Evolutionary conservation across 1,284 basidiomycete species (phyloP), one percentile per base, ranked within the genome.

Genomic region (Mycena citricolor): DNA sequence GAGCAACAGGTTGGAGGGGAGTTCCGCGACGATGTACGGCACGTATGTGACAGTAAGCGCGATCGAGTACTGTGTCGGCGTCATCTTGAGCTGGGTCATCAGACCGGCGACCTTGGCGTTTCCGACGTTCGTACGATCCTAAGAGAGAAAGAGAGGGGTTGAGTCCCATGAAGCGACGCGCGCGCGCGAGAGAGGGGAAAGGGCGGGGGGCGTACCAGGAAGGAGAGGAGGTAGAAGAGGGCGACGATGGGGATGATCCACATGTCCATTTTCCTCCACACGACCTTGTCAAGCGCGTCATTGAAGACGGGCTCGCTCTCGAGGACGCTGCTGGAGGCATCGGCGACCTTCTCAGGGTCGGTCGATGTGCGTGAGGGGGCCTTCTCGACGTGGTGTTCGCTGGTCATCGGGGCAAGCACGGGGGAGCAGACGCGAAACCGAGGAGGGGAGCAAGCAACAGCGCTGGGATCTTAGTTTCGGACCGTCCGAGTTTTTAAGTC

Each of bases 1-100:
- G 29, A 79, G 64, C 22, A 81, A 44, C 24, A 83, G 58, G 50
- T 81, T 83, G n/a, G 73, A 76, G 2, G 81, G 81, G n/a, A 84
- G 57, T 51, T 83, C 80, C 14, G 73, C 70, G 14, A 65, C 56
- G 30, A 80, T 76, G 52, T 83, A 84, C 1, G 79, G 77, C 59
- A 69, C 60, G 48, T 67, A 71, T 8, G 67, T 67, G 25, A 71
- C 54, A 2, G 69, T 72, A 25, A 74, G 54, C 10, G 60, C 64
- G 12, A 70, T 58, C 14, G 63, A 61, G 43, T 73, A 75, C 34
- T 54, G 36, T 0, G 41, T 31, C 22, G 31, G 28, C 19, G 63
- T 58, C 43, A 77, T 60, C 2, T 59, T 33, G 30, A 77, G 57
- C 28, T 65, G 63, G 19, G 56, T 65, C 49, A 69, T 66, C 30